Evolutionary conservation across 441 rosid species (phyloP), one percentile per base, ranked within the genome.

Genomic region (Pelargonium myrrhifolium): DNA sequence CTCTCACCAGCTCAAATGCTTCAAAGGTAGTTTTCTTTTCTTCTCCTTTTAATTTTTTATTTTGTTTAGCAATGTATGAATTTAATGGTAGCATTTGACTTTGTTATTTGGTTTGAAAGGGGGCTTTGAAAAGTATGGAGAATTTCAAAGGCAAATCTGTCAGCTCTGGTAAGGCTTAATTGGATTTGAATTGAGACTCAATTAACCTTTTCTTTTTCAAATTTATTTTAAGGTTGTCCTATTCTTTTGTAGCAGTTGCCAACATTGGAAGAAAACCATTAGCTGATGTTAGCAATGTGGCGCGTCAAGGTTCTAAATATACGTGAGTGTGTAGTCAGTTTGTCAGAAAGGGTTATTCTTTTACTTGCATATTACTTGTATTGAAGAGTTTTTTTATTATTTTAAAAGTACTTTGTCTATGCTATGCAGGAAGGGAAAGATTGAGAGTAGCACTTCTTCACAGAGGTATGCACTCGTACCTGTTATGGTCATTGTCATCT

Each of bases 261-360:
- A 79, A 73, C 61, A 76, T 71, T 62, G 72, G 74, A 81, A 86
- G 98, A 81, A 89, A 84, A 76, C 85, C 93, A 31, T 72, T 92
- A 84, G 81, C 83, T 66, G 98, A 89, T 82, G 82, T 92, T 64
- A 87, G 93, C 78, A 92, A 92, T 73, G 75, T 71, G 42, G 74
- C 71, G 42, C 77, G 67, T 47, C 77, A 80, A 84, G 90, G 83
- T 64, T 83, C 83, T 70, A 87, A 79, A 75, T 74, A 79, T 53
- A 75, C 47, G 98, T 92, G 80, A 85, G 89, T 77, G 28, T 64
- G 65, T 68, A 59, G 63, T 67, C 37, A 12, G 37, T 31, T 67
- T 8, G 21, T 11, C 4, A 17, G 68, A 43, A 62, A 28, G 60
- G 31, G 20, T 39, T 64, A 68, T 65, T 3, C 66, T 77, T 15